Conservation (phyloP, 495 filamentous ascomycete species). For the Eremomyces bilateralis region DNA sequence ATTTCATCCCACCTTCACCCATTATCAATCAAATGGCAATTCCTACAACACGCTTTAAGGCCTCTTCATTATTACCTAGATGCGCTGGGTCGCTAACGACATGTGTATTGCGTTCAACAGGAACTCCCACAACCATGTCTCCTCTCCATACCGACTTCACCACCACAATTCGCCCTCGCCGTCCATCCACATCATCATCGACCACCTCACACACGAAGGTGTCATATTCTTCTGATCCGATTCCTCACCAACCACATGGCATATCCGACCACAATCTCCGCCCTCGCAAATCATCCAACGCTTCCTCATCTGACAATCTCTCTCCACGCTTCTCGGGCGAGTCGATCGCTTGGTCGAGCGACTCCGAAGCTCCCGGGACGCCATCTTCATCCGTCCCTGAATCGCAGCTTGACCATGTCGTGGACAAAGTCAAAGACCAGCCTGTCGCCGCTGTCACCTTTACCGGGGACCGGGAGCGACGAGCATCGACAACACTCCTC, state of each 20-base stretch:
- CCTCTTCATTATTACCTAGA: too few relatives aligned
- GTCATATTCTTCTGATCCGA: constrained; percentile 32
- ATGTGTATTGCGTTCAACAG: too few relatives aligned
- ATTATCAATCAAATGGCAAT: too few relatives aligned
- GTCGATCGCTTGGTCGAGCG: constrained; percentile 22
- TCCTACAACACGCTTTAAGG: too few relatives aligned
- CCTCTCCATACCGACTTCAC: too few relatives aligned
- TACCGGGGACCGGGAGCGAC: constrained; percentile 25
- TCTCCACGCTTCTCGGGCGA: constrained; percentile 23
- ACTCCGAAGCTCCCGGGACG: constrained; percentile 24
- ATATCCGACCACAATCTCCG: constrained; percentile 12
- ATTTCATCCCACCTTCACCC: too few relatives aligned
- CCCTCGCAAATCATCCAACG: constrained; percentile 6
- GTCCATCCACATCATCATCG: too few relatives aligned
- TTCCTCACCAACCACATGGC: constrained; percentile 29
- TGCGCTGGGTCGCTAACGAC: too few relatives aligned
- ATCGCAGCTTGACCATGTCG: constrained; percentile 25
- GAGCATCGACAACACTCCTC: constrained; percentile 63
- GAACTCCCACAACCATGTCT: too few relatives aligned
- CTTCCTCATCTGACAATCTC: constrained; percentile 4
- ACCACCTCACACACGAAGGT: too few relatives aligned
- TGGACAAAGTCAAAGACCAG: constrained; percentile 16
- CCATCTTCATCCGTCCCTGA: constrained; percentile 33
- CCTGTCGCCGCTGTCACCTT: constrained; percentile 15
- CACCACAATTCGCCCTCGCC: too few relatives aligned